These are phyloP conservation scores for Globisporangium parvum DNA, from an alignment of 352 stramenopile genomes.

Conservation along the genomic window DNA sequence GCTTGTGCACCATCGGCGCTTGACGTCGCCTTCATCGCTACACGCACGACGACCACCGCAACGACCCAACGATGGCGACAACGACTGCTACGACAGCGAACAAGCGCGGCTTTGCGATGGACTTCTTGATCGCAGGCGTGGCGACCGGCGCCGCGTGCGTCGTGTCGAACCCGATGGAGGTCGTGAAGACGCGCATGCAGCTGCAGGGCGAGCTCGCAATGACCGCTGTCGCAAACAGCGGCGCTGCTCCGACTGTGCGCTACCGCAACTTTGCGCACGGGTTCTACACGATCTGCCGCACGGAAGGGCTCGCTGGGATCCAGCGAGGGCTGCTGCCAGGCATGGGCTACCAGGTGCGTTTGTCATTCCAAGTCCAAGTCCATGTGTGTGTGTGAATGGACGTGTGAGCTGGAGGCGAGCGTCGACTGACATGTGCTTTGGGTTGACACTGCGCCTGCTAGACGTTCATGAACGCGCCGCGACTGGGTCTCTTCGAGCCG, in stretches of 20 bases:
- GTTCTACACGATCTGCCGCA: conserved; percentile 79
- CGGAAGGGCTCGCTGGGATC: conserved; percentile 70
- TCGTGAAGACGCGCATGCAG: conserved; percentile 89
- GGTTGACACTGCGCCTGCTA: conserved; percentile 1
- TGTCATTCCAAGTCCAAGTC: too few species aligned
- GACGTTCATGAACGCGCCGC: conserved; percentile 76
- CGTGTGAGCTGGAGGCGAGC: too few species aligned
- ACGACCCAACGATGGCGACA: not conserved
- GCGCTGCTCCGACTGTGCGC: conserved; percentile 32
- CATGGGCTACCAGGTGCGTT: conserved; percentile 67
- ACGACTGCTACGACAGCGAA: not conserved
- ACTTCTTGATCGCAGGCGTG: conserved; percentile 63
- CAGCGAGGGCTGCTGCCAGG: conserved; percentile 71
- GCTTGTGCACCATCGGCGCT: too few species aligned
- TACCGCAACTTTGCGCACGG: conserved; percentile 85
- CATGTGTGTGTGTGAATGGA: conserved; percentile 1
- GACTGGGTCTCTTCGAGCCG: conserved; percentile 73
- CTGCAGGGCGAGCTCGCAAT: conserved; percentile 76
- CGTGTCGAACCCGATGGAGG: conserved; percentile 87
- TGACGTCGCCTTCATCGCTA: too few species aligned
- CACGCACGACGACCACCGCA: not conserved
- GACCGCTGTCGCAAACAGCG: conserved; percentile 25
- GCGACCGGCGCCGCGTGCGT: conserved; percentile 65
- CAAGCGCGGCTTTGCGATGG: conserved; percentile 52
- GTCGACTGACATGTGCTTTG: not conserved